Percentiles rank a stretch among this genome's conserved stretches.
These are phyloP conservation scores for Curvularia verruculosa DNA, from an alignment of 2,329 filamentous ascomycete genomes.

Conservation along the genomic window DNA sequence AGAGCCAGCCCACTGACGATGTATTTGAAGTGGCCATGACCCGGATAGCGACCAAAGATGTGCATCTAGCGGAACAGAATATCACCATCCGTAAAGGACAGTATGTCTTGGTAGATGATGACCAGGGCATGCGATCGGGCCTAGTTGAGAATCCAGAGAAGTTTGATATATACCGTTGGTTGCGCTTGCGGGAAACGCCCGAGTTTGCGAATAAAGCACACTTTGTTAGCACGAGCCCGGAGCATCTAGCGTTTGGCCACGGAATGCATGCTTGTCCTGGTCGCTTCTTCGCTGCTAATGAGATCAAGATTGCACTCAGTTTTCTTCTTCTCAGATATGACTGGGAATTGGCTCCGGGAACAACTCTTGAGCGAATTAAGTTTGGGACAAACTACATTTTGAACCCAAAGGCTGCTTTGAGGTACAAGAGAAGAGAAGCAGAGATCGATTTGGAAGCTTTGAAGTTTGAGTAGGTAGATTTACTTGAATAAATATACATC, in stretches of 20 bases:
- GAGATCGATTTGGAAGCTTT: background rate
- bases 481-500: no score
- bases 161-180: conserved; percentile 3
- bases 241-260: background rate
- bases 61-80: background rate
- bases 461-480: no score
- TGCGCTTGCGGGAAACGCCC: background rate
- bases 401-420: background rate
- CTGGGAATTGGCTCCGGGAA: background rate
- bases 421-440: background rate
- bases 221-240: background rate
- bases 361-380: background rate
- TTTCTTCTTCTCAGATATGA: conserved; percentile 1
- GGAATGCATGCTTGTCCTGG: conserved; percentile 1
- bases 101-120: background rate
- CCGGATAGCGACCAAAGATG: background rate
- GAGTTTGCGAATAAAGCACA: background rate
- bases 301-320: conserved; percentile 24
- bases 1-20: background rate
- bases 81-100: background rate
- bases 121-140: background rate
- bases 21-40: background rate
- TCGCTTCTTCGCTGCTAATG: conserved; percentile 30
- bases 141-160: background rate
- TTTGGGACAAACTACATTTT: background rate